Evolutionary conservation across 345 rosid genomes (phyloP).

Genomic region (Balakata baccata): DNA sequence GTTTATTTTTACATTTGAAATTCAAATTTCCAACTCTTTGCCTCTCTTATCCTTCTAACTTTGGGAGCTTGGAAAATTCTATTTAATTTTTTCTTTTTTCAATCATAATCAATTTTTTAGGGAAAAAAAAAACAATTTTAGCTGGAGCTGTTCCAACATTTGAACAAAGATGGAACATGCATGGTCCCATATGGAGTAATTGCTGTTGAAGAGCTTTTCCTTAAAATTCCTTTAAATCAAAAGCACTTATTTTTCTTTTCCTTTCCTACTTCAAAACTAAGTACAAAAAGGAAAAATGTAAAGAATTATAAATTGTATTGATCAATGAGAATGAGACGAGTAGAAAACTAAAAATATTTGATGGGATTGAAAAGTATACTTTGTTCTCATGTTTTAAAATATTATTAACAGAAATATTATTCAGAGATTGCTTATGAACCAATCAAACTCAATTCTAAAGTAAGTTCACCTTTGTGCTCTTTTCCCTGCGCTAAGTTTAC

Average conservation of each 20-base stretch:
- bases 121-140: too few species aligned
- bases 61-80: too few species aligned
- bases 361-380: background rate
- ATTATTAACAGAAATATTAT: background rate
- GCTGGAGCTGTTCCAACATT: too few species aligned
- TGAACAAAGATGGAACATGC: too few species aligned
- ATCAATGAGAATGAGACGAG: background rate
- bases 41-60: too few species aligned
- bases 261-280: background rate
- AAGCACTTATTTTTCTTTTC: background rate
- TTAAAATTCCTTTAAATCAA: too few species aligned
- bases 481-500: background rate
- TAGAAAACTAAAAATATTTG: background rate
- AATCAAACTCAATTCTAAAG: conserved; percentile 25
- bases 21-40: too few species aligned
- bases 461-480: conserved; percentile 16
- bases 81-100: too few species aligned
- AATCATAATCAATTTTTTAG: too few species aligned
- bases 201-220: too few species aligned
- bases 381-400: background rate
- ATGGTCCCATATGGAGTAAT: too few species aligned
- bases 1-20: too few species aligned
- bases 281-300: background rate
- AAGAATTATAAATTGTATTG: background rate
- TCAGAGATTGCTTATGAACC: conserved; percentile 17